These are phyloP conservation scores for Sclerotinia nivalis DNA, from an alignment of 2,329 filamentous ascomycete genomes.

Conservation along the genomic window DNA sequence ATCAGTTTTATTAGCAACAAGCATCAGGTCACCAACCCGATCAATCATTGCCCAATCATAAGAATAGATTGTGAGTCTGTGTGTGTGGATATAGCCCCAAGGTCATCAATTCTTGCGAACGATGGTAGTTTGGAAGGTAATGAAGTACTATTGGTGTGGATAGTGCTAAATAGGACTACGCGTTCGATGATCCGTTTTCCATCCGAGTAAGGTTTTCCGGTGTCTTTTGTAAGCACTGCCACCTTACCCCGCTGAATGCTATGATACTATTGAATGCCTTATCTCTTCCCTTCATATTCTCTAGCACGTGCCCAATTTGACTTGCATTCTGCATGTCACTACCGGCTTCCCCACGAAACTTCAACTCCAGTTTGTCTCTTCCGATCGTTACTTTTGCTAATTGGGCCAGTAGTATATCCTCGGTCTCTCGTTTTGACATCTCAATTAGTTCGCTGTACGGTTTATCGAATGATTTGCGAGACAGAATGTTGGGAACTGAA, in stretches of 20 bases:
- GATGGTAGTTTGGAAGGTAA: background rate
- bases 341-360: slow-evolving; percentile 22
- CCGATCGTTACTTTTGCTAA: slow-evolving; percentile 27
- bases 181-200: background rate
- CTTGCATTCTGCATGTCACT: slow-evolving; percentile 20
- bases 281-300: slow-evolving; percentile 41
- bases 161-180: background rate
- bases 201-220: background rate
- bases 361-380: slow-evolving; percentile 29
- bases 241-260: slow-evolving; percentile 42
- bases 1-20: background rate
- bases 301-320: slow-evolving; percentile 26
- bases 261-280: slow-evolving; percentile 44
- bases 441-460: slow-evolving; percentile 28
- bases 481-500: background rate
- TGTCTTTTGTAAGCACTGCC: slow-evolving; percentile 39
- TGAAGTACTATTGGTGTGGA: background rate
- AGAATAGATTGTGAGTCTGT: no score
- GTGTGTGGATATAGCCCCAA: no score
- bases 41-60: background rate
- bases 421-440: slow-evolving; percentile 30
- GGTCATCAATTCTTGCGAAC: background rate
- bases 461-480: slow-evolving; percentile 23
- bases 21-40: background rate
- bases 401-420: slow-evolving; percentile 23